These are phyloP conservation scores for Talaromyces borbonicus DNA, from an alignment of 495 filamentous ascomycete genomes.

Conservation along the genomic window DNA sequence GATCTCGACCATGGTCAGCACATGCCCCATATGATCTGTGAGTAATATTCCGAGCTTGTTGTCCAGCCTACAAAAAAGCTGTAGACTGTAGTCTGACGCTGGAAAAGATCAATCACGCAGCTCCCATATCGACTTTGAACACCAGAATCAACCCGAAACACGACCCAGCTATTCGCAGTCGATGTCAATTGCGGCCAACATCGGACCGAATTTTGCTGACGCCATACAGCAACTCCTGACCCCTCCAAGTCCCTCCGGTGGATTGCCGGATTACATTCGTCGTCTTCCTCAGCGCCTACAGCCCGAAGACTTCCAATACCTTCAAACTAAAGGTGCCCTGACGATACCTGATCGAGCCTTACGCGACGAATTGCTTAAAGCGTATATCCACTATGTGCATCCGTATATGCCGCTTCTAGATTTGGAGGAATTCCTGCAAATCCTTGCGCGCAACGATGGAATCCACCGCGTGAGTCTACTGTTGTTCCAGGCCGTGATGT, in stretches of 20 bases:
- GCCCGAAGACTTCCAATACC: constrained; percentile 64
- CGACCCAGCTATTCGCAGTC: neutral
- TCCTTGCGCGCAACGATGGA: constrained; percentile 55
- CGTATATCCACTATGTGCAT: constrained; percentile 75
- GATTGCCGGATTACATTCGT: constrained; percentile 62
- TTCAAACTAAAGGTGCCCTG: constrained; percentile 65
- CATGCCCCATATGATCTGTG: constrained; percentile 41
- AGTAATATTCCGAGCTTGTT: constrained; percentile 13
- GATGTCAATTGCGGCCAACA: constrained; percentile 3
- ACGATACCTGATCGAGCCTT: constrained; percentile 54
- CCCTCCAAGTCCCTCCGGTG: constrained; percentile 20
- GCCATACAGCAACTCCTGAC: constrained; percentile 32
- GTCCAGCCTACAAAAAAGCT: neutral
- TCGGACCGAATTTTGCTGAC: constrained; percentile 3
- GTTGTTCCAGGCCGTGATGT: constrained; percentile 76
- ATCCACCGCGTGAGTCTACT: constrained; percentile 64
- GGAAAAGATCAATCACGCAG: constrained; percentile 4
- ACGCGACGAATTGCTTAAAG: constrained; percentile 63
- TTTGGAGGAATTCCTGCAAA: constrained; percentile 59
- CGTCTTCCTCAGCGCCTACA: constrained; percentile 59
- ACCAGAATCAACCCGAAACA: neutral
- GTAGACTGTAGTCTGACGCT: too few relatives aligned
- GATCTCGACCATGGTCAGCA: constrained; percentile 36
- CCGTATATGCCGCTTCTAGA: constrained; percentile 86
- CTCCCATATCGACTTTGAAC: neutral